Percentiles rank a stretch among this genome's conserved stretches.
phyloP scores from a whole-genome alignment of 2,329 filamentous ascomycete species.

The Phialophora tarda region DNA sequence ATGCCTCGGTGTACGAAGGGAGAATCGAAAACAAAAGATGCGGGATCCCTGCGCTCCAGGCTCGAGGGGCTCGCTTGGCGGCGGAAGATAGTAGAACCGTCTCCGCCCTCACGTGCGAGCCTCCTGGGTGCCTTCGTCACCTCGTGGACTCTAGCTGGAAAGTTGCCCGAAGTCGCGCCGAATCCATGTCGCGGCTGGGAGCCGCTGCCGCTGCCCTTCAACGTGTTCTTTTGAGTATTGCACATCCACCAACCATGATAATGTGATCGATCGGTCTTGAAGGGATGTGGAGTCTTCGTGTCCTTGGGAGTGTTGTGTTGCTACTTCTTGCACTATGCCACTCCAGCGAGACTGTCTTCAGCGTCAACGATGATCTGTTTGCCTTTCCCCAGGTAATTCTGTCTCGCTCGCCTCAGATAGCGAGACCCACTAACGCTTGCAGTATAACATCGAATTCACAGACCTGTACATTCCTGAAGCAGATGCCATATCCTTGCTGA shows the following conservation, averaged over 20 bases:
- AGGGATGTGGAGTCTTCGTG: slow-evolving; percentile 4
- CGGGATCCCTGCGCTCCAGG: not conserved
- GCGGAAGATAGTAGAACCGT: not conserved
- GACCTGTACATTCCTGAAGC: slow-evolving; percentile 59
- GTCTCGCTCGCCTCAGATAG: slow-evolving; percentile 2
- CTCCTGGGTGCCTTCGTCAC: no score
- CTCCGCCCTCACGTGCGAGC: not conserved
- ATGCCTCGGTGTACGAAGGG: not conserved
- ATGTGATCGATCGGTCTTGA: not conserved
- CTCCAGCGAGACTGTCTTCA: slow-evolving; percentile 70
- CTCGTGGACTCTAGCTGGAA: not conserved
- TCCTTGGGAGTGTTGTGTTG: not conserved
- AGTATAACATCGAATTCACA: slow-evolving; percentile 83
- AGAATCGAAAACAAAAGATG: not conserved
- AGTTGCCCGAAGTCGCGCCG: not conserved
- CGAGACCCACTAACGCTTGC: slow-evolving; percentile 28
- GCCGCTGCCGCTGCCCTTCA: not conserved
- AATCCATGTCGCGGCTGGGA: not conserved
- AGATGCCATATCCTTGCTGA: slow-evolving; percentile 30
- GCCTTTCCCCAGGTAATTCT: slow-evolving; percentile 78
- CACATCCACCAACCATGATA: not conserved
- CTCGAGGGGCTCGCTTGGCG: not conserved
- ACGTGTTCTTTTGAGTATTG: not conserved
- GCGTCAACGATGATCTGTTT: slow-evolving; percentile 84
- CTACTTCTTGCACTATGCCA: slow-evolving; percentile 11